phyloP scores from a whole-genome alignment of 1,139 yeast genomes.

The Geotrichum cucujoidarum region DNA sequence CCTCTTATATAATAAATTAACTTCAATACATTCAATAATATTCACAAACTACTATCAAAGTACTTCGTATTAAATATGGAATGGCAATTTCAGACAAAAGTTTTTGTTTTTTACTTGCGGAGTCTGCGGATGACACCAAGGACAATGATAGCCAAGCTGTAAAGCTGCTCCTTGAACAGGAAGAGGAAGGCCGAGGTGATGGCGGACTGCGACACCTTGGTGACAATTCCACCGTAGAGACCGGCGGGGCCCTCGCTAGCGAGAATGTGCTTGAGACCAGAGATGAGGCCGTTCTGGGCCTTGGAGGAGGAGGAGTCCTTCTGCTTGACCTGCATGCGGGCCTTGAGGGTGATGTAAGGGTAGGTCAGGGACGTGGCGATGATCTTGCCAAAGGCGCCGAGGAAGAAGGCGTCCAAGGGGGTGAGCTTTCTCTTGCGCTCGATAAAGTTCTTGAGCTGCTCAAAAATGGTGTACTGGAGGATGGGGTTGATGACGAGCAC shows the following conservation, averaged over 20 bases:
- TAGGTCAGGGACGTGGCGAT: conserved; percentile 82
- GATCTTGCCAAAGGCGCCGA: conserved; percentile 87
- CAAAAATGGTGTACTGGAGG: conserved; percentile 84
- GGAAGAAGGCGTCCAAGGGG: conserved; percentile 67
- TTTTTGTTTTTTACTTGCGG: conserved; percentile 15
- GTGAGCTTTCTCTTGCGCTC: conserved; percentile 48
- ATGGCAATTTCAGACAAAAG: not conserved
- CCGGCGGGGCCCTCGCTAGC: conserved; percentile 68
- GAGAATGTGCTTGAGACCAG: conserved; percentile 46
- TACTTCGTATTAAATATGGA: not conserved
- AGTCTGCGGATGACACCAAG: conserved; percentile 29
- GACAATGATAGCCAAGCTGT: conserved; percentile 33
- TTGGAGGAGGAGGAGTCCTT: conserved; percentile 30
- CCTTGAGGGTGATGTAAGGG: conserved; percentile 82
- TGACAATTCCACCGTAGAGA: conserved; percentile 73
- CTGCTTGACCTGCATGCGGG: conserved; percentile 75
- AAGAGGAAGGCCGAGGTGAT: conserved; percentile 86
- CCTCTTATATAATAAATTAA: too few species aligned
- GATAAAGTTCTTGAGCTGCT: conserved; percentile 69
- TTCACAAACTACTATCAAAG: not conserved
- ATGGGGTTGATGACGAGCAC: conserved; percentile 83
- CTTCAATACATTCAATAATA: not conserved
- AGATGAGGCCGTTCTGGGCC: conserved; percentile 27
- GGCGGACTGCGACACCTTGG: conserved; percentile 79
- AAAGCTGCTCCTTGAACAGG: conserved; percentile 82